Evolutionary conservation across 2,329 filamentous ascomycete genomes (phyloP), one percentile per base, ranked within the genome.

Genomic region (Emmonsiellopsis sp.): DNA sequence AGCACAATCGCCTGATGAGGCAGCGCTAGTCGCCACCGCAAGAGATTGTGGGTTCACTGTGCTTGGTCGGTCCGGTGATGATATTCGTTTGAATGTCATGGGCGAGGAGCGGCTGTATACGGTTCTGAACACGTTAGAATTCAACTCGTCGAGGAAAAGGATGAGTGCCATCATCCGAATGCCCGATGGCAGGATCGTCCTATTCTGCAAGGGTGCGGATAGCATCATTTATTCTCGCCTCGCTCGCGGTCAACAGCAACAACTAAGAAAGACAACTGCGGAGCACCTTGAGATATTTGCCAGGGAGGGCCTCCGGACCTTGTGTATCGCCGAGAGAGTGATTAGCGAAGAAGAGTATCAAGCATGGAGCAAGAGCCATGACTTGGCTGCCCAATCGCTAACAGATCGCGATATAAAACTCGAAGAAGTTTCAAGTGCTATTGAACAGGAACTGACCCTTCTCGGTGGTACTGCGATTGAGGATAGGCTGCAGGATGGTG

Each of bases 101-200:
- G 94, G 93, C 48, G 80, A 90, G 63, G 90, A 97, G 61, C 81
- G 83, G 46, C 83, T 86, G 57, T 98, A 93, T 67, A 85, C 84
- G 13, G 86, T 98, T 34, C 80, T 98, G 47, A 97, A 95, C 70
- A 95, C 87, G 1, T 85, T 98, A 38, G 93, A 98, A 67, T 98
- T 98, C 76, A 97, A 97, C 69, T 97, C 92, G 0, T 90, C 86
- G 43, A 82, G 93, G 64, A 98, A 98, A 74, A 83, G 93, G 60
- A 98, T 98, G 93, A 97, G 91, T 71, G 89, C 91, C 2, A 96
- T 98, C 61, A 84, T 98, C 50, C 82, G 87, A 54, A 95, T 97
- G 90, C 92, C 93, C 0, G 83, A 97, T 68, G 86, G 87, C 41
- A 85, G 80, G 55, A 96, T 98, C 57, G 79, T 93, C 52, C 79